These are phyloP conservation scores for Yamadazyma triangularis DNA, from an alignment of 1,139 yeast genomes.

Conservation along the genomic window DNA sequence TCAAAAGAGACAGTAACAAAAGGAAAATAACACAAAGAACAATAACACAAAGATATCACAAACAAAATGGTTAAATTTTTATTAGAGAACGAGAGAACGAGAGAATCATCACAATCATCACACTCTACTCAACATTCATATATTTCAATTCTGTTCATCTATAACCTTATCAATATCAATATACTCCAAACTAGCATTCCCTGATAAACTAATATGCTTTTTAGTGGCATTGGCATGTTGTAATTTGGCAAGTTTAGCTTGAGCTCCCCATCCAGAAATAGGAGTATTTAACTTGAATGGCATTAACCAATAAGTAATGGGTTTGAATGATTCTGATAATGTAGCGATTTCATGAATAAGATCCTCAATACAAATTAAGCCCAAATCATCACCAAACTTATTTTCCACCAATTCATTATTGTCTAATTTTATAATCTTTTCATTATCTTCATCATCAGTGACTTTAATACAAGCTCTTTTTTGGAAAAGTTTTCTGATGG, in stretches of 20 bases:
- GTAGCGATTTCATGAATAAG: conserved; percentile 64
- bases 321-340: conserved; percentile 59
- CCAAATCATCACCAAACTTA: conserved; percentile 57
- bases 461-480: conserved; percentile 63
- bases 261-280: conserved; percentile 67
- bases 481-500: conserved; percentile 68
- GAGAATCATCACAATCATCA: too few relatives aligned
- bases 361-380: conserved; percentile 76
- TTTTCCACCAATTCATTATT: conserved; percentile 75
- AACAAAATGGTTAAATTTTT: too few relatives aligned
- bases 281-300: conserved; percentile 71
- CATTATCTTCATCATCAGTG: conserved; percentile 26
- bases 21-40: too few relatives aligned
- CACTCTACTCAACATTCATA: too few relatives aligned
- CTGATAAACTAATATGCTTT: conserved; percentile 51
- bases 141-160: conserved; percentile 59
- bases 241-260: conserved; percentile 49
- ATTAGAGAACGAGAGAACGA: too few relatives aligned
- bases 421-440: conserved; percentile 47
- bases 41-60: too few relatives aligned
- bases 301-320: conserved; percentile 54
- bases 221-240: conserved; percentile 41
- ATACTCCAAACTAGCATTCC: conserved; percentile 60
- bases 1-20: too few relatives aligned
- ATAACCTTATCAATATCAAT: conserved; percentile 67